Evolutionary conservation across 768 basidiomycete genomes (phyloP).

Genomic region (Rhodotorula sphaerocarpa): DNA sequence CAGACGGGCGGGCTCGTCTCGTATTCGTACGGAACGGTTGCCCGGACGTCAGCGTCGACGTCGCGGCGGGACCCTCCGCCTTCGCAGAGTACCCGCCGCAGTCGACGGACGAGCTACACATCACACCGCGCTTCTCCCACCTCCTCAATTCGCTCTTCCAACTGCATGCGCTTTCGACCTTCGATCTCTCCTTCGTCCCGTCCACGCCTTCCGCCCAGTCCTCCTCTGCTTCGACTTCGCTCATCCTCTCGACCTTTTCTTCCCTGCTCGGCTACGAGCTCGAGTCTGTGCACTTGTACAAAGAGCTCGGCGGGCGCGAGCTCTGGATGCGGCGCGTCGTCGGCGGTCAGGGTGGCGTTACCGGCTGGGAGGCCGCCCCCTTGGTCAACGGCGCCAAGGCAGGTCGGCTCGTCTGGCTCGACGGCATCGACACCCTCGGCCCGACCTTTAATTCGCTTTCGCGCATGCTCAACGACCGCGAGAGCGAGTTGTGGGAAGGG

Average conservation of each 20-base stretch:
- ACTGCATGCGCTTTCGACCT: constrained; percentile 15
- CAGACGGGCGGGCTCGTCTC: neutral
- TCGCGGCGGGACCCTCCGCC: constrained; percentile 3
- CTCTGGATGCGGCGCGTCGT: constrained; percentile 28
- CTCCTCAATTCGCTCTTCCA: constrained; percentile 27
- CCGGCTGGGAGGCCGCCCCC: constrained; percentile 12
- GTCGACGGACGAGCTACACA: neutral
- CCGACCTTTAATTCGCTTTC: constrained; percentile 15
- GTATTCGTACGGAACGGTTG: constrained; percentile 2
- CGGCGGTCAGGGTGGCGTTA: constrained; percentile 12
- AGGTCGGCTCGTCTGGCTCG: constrained; percentile 22
- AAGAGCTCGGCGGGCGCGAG: constrained; percentile 29
- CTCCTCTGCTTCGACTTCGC: constrained; percentile 21
- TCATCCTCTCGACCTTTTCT: constrained; percentile 20
- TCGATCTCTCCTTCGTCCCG: constrained; percentile 28
- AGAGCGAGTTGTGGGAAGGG: constrained; percentile 29
- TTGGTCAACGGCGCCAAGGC: constrained; percentile 10
- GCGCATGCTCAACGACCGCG: constrained; percentile 19
- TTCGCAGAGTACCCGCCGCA: constrained; percentile 6
- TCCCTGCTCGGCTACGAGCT: constrained; percentile 19
- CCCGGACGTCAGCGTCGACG: neutral
- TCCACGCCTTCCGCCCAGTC: neutral
- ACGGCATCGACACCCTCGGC: constrained; percentile 26
- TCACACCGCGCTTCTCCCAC: constrained; percentile 24
- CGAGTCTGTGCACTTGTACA: constrained; percentile 25